Percentiles rank a stretch among this genome's conserved stretches.
Evolutionary conservation across 2,329 filamentous ascomycete genomes (phyloP).

Genomic region (Penicillium sp.): DNA sequence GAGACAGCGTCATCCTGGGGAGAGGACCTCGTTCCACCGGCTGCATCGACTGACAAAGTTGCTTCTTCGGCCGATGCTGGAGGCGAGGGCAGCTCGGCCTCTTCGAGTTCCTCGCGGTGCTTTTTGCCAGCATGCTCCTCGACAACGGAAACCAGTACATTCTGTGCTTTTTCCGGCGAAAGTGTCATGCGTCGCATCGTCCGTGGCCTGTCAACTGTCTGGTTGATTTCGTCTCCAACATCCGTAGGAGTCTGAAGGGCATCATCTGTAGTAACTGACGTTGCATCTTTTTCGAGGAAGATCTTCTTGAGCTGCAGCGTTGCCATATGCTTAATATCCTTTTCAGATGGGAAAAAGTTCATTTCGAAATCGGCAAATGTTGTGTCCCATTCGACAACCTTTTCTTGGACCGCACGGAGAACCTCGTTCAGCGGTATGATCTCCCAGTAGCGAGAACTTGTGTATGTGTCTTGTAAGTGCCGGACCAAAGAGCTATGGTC

Average conservation of each 20-base stretch:
- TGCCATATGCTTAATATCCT: constrained; percentile 88
- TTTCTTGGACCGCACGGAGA: constrained; percentile 86
- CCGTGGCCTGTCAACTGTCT: constrained; percentile 31
- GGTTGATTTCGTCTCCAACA: constrained; percentile 27
- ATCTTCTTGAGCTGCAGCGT: constrained; percentile 91
- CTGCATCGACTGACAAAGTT: constrained; percentile 18
- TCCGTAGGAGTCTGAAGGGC: constrained; percentile 49
- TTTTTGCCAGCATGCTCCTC: constrained; percentile 56
- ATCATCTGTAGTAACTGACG: constrained; percentile 70
- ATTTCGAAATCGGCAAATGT: constrained; percentile 87
- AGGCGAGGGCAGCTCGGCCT: constrained; percentile 13
- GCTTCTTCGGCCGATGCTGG: constrained; percentile 23
- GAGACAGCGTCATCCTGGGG: constrained; percentile 30
- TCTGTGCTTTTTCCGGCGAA: constrained; percentile 61
- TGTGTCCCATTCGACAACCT: constrained; percentile 88
- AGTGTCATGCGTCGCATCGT: constrained; percentile 45
- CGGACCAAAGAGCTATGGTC: constrained; percentile 72
- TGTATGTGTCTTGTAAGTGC: constrained; percentile 85
- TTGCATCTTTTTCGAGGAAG: constrained; percentile 81
- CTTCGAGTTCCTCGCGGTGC: constrained; percentile 21
- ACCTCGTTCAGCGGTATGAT: constrained; percentile 89
- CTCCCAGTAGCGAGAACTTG: constrained; percentile 93
- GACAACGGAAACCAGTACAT: constrained; percentile 63
- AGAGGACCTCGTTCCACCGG: constrained; percentile 15
- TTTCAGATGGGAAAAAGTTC: constrained; percentile 90